Base-by-base conservation (phyloP, 345 rosid genomes). In the Turnera subulata region DNA sequence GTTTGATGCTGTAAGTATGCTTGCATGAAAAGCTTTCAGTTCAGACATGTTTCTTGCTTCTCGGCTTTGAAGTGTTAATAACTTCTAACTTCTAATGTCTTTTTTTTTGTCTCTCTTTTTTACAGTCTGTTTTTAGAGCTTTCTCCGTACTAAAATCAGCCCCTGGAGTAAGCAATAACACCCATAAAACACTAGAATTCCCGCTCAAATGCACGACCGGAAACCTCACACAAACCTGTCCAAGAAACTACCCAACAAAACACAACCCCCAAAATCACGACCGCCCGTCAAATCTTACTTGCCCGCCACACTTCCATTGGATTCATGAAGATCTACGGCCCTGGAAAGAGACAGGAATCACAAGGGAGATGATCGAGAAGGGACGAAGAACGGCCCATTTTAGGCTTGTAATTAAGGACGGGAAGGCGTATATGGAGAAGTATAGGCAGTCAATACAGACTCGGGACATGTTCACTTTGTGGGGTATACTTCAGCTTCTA, bases 401-500 rank as follows among this genome's bases (percentile, higher is more conserved):
- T 17, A 63, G 72, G 72, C 56, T 76, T 43, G 61, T 76, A 57
- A 59, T 76, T 12, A 11, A 64, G 17, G 37, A 72, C 4, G 77
- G 77, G 10, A 65, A 65, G 63, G 72, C 72, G 12, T 76, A 76
- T 15, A 53, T 76, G 32, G 67, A 76, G 56, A 65, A 51, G 12
- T 68, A 49, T 22, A 62, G 56, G 63, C 37, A 64, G 14, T 72
- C 74, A 6, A 61, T 62, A 24, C 75, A 76, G 47, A 68, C 64
- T 0, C 62, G 80, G 29, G 80, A 68, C 48, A 51, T 51, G 40
- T 71, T 76, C 62, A 68, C 66, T 11, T 33, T 76, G 20, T 76
- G 80, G 80, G 80, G 74, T 6, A 58, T 76, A 15, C n/a, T 76
- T 15, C 77, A 76, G 66, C 71, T 76, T 32, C 49, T 72, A 1